Evolutionary conservation across 495 filamentous ascomycete genomes (phyloP), one percentile per base, ranked within the genome.

Genomic region (Cladorrhinum samala): DNA sequence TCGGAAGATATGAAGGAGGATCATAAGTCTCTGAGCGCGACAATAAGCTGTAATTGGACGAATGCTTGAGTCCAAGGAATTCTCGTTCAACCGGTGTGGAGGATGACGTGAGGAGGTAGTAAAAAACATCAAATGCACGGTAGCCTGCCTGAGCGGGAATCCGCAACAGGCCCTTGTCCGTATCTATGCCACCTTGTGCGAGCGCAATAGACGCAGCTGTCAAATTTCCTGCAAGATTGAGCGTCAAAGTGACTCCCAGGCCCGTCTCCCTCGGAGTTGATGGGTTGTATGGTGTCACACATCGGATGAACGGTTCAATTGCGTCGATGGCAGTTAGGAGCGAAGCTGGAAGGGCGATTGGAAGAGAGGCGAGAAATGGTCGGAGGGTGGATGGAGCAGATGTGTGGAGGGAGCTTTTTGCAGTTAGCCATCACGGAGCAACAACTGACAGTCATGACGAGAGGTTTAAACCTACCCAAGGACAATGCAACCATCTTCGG

Each of bases 41-140:
- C 17, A 98, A 76, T 7, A 98, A 72, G 23, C 81, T 67, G 68
- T 98, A 97, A 13, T 78, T 73, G 2, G 87, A 85, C 2, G 87
- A 80, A n/a, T 81, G 77, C 68, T 91, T 87, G 27, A 98, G 75
- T 40, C 85, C 84, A n/a, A 98, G 74, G 51, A 89, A 95, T 64
- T 97, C 91, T 36, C 90, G 79, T 72, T 98, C 93, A 1, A 90
- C 89, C 1, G 85, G 86, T 1, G 91, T 94, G 0, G 93, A 94
- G 13, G 89, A 85, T 23, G 87, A 88, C 1, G 91, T 94, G 19
- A 96, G 76, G 2, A 98, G 82, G 58, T 96, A 97, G 71, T 98
- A 98, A 68, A 97, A 98, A 23, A 91, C 94, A 64, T 98, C 91
- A 60, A 97, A 98, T n/a, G 92, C 93, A 52, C 93, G 84, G 64